phyloP scores from a whole-genome alignment of 352 stramenopile species.

The Phytophthora rubi region DNA sequence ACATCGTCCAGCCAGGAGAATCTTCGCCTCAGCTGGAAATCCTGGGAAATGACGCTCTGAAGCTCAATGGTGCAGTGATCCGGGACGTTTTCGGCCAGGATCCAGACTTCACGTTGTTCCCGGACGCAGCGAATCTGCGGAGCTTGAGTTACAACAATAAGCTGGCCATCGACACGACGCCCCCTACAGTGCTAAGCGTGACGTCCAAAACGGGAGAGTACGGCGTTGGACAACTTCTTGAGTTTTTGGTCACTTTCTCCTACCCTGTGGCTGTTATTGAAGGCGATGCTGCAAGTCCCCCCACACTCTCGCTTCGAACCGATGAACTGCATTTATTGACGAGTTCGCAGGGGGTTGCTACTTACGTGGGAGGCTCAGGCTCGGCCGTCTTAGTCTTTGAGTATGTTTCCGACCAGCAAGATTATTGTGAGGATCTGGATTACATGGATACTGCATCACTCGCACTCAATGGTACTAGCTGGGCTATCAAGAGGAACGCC shows the following conservation, averaged over 20 bases:
- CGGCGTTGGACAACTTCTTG: constrained; percentile 58
- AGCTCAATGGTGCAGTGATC: constrained; percentile 56
- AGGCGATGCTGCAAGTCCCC: constrained; percentile 13
- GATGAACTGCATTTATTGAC: constrained; percentile 64
- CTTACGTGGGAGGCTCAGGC: constrained; percentile 60
- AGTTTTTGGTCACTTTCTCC: constrained; percentile 62
- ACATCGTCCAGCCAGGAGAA: constrained; percentile 54
- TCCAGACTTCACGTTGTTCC: constrained; percentile 67
- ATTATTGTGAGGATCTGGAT: constrained; percentile 72
- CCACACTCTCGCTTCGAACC: constrained; percentile 48
- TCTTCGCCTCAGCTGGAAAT: constrained; percentile 48
- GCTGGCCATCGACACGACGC: constrained; percentile 59
- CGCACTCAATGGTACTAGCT: constrained; percentile 31
- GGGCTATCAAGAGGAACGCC: constrained; percentile 48
- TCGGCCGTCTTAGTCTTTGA: constrained; percentile 57
- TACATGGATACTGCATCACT: constrained; percentile 64
- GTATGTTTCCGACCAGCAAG: constrained; percentile 54
- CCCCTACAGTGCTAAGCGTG: constrained; percentile 48
- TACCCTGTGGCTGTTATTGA: constrained; percentile 48
- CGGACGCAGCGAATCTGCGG: constrained; percentile 39
- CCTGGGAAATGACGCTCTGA: constrained; percentile 42
- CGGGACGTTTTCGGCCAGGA: constrained; percentile 46
- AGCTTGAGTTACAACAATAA: constrained; percentile 70
- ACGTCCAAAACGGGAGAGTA: constrained; percentile 64
- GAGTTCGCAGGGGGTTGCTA: constrained; percentile 45